phyloP scores from a whole-genome alignment of 345 rosid genomes.

The Eucalyptus sideroxylon region DNA sequence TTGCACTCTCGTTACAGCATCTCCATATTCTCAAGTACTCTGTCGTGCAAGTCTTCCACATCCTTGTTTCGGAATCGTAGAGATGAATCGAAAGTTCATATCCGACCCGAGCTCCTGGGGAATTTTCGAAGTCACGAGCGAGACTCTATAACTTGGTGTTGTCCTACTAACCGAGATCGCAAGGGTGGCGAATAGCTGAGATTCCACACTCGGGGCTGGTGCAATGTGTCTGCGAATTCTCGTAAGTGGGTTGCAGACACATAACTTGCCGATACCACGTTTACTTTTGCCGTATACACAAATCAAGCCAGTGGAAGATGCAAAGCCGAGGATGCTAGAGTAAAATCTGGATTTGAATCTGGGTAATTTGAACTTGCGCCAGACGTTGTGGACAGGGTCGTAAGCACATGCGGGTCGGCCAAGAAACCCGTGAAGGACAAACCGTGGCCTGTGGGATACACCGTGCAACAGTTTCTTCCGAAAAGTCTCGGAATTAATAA shows the following conservation, averaged over 20 bases:
- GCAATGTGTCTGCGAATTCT: constrained; percentile 30
- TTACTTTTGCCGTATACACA: constrained; percentile 63
- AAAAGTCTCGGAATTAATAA: constrained; percentile 59
- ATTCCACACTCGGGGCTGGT: constrained; percentile 41
- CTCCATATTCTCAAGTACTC: constrained; percentile 78
- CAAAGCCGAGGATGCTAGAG: constrained; percentile 30
- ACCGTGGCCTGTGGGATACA: constrained; percentile 60
- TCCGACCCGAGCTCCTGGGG: constrained; percentile 46
- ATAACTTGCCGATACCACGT: constrained; percentile 31
- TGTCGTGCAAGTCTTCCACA: constrained; percentile 37
- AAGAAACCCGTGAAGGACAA: constrained; percentile 10
- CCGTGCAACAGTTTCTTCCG: constrained; percentile 33
- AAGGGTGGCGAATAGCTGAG: constrained; percentile 49
- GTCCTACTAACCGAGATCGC: constrained; percentile 38
- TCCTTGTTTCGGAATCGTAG: constrained; percentile 50
- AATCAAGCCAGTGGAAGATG: constrained; percentile 80
- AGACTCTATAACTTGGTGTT: constrained; percentile 29
- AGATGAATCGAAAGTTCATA: constrained; percentile 58
- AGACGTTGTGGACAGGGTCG: constrained; percentile 60
- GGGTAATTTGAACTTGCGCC: constrained; percentile 65
- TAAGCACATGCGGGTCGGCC: constrained; percentile 59
- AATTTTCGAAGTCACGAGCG: constrained; percentile 72
- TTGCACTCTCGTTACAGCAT: constrained; percentile 69
- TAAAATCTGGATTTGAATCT: constrained; percentile 37
- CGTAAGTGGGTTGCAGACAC: constrained; percentile 64